Percentiles rank a stretch among this genome's conserved stretches.
These are phyloP conservation scores for Periglandula ipomoeae DNA, from an alignment of 2,329 filamentous ascomycete species.

Conservation along the genomic window DNA sequence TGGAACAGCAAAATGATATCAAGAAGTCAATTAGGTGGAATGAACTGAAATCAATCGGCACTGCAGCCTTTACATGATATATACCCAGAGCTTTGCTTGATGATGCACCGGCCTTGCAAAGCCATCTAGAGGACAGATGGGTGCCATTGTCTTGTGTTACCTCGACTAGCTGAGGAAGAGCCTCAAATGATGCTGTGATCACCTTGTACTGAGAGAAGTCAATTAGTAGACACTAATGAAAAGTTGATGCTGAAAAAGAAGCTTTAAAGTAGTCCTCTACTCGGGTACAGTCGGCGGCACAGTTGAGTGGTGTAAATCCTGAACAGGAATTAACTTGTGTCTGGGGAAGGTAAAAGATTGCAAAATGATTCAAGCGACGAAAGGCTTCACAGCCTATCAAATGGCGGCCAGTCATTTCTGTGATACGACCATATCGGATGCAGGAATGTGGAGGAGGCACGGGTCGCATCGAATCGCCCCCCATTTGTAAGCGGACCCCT, in stretches of 20 bases:
- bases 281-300: too few species aligned
- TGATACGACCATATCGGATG: not conserved
- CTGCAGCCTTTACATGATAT: not conserved
- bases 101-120: not conserved
- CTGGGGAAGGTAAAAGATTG: too few species aligned
- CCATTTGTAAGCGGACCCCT: slow-evolving; percentile 3
- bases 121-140: not conserved
- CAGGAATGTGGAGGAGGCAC: not conserved
- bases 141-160: not conserved
- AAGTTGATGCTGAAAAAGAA: too few species aligned
- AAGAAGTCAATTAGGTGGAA: not conserved
- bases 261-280: too few species aligned
- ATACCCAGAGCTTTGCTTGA: not conserved
- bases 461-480: not conserved
- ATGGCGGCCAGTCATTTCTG: too few species aligned
- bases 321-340: too few species aligned
- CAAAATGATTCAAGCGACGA: too few species aligned
- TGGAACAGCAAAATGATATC: not conserved
- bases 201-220: not conserved
- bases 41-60: not conserved
- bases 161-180: not conserved
- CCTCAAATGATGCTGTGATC: not conserved
- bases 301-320: too few species aligned
- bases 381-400: too few species aligned
- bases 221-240: not conserved